Evolutionary conservation across 1,284 basidiomycete species (phyloP).

Genomic region (Ceratobasidium sp.): DNA sequence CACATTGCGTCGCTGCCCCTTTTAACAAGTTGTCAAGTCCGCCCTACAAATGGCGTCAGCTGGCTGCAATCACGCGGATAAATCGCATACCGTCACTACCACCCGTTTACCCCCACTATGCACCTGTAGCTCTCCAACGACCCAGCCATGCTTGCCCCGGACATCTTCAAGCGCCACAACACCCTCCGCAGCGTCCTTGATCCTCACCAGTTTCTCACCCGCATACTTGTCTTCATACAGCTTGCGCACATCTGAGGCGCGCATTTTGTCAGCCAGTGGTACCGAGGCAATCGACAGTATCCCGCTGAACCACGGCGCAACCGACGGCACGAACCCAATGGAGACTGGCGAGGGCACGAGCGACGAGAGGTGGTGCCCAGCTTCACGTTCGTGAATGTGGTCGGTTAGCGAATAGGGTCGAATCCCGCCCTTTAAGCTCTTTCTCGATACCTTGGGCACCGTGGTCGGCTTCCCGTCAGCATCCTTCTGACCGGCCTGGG

Average conservation of each 20-base stretch:
- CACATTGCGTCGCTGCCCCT: conserved; percentile 96
- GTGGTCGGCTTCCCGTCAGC: conserved; percentile 77
- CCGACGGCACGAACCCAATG: conserved; percentile 87
- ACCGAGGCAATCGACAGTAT: conserved; percentile 90
- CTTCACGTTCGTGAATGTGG: conserved; percentile 98
- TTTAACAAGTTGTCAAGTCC: conserved; percentile 96
- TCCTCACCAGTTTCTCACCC: conserved; percentile 76
- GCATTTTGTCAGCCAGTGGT: conserved; percentile 73
- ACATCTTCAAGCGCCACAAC: conserved; percentile 85
- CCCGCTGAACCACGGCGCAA: conserved; percentile 96
- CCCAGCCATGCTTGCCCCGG: conserved; percentile 87
- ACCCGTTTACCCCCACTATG: conserved; percentile 88
- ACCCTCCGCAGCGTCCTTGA: conserved; percentile 60
- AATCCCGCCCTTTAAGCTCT: conserved; percentile 79
- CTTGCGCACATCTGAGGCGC: conserved; percentile 75
- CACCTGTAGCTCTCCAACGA: conserved; percentile 93
- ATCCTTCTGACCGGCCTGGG: conserved; percentile 73
- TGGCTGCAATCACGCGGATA: conserved; percentile 19
- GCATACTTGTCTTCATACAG: conserved; percentile 85
- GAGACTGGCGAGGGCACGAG: conserved; percentile 66
- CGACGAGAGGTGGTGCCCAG: conserved; percentile 79
- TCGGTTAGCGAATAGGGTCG: conserved; percentile 92
- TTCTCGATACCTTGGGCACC: conserved; percentile 83
- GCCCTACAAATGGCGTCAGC: conserved; percentile 62
- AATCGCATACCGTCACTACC: conserved; percentile 81